These are phyloP conservation scores for Pleodorina starrii DNA, from an alignment of 139 green algal genomes.

Conservation along the genomic window DNA sequence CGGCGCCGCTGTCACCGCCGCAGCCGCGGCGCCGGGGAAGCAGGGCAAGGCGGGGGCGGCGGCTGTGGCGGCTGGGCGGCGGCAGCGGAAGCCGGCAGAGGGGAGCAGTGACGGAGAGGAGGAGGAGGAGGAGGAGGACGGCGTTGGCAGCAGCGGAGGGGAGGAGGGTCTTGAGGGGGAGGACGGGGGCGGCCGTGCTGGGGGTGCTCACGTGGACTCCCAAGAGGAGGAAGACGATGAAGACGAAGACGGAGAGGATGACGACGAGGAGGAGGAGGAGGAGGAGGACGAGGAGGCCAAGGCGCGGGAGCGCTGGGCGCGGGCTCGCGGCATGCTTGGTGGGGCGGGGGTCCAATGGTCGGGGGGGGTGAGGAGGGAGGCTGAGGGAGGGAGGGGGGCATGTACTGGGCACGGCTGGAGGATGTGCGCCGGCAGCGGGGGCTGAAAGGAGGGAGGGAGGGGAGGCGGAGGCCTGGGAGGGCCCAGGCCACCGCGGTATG, in stretches of 20 bases:
- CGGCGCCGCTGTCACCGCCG: background rate
- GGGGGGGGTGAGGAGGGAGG: no score
- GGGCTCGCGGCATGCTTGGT: constrained; percentile 68
- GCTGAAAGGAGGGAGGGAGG: no score
- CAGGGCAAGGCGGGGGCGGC: background rate
- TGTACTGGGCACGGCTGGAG: no score
- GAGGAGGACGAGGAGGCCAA: constrained; percentile 55
- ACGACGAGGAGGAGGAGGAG: constrained; percentile 54
- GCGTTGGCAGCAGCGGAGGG: background rate
- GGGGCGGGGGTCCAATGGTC: no score
- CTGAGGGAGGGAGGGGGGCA: no score
- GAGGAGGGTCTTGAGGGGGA: constrained; percentile 47
- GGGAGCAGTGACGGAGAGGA: background rate
- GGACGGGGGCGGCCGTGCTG: constrained; percentile 34
- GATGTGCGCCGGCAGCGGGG: no score
- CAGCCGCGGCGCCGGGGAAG: background rate
- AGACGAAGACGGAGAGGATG: constrained; percentile 38
- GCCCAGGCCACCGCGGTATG: no score
- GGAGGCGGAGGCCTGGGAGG: no score
- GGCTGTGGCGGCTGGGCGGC: background rate
- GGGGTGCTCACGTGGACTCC: no score
- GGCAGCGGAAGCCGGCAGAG: background rate
- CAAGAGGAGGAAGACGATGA: constrained; percentile 48
- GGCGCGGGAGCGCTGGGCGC: constrained; percentile 71
- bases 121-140: constrained; percentile 23